phyloP scores from a whole-genome alignment of 169 alveolate species.

The Babesia ovata region DNA sequence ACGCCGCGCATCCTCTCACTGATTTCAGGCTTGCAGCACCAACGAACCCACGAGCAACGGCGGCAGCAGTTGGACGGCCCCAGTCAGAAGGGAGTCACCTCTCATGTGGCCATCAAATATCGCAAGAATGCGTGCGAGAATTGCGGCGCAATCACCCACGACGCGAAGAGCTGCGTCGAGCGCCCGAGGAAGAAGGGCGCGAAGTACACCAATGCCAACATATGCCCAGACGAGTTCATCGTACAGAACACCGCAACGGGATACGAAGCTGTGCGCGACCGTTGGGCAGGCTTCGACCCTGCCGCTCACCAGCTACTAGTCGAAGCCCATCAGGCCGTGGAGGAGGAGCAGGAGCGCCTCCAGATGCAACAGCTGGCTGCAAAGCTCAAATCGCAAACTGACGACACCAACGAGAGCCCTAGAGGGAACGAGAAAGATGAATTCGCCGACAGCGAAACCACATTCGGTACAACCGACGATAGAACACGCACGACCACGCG shows the following conservation, averaged over 20 bases:
- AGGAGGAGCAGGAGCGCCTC: slow-evolving; percentile 82
- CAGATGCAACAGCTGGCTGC: slow-evolving; percentile 76
- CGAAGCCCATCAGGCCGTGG: slow-evolving; percentile 87
- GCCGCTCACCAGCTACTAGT: slow-evolving; percentile 84
- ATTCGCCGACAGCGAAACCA: slow-evolving; percentile 25
- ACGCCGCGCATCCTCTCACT: background rate
- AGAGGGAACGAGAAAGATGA: background rate
- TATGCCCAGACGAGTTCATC: slow-evolving; percentile 92
- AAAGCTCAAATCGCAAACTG: slow-evolving; percentile 38
- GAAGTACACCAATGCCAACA: slow-evolving; percentile 86
- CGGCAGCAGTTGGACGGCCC: slow-evolving; percentile 65
- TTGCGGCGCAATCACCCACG: slow-evolving; percentile 99
- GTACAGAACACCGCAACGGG: slow-evolving; percentile 78
- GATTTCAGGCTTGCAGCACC: slow-evolving; percentile 76
- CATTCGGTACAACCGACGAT: slow-evolving; percentile 50
- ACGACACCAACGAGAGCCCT: background rate
- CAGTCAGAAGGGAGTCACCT: slow-evolving; percentile 64
- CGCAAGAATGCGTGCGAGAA: slow-evolving; percentile 97
- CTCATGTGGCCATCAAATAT: slow-evolving; percentile 74
- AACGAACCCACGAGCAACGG: slow-evolving; percentile 67
- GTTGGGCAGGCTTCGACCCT: slow-evolving; percentile 96
- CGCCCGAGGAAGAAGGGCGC: slow-evolving; percentile 97
- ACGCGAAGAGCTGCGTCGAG: slow-evolving; percentile 94
- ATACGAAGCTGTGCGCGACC: slow-evolving; percentile 95
- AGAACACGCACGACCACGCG: slow-evolving; percentile 75